Evolutionary conservation across 1,139 yeast genomes (phyloP).

Genomic region (Magnusiomyces clavatus): DNA sequence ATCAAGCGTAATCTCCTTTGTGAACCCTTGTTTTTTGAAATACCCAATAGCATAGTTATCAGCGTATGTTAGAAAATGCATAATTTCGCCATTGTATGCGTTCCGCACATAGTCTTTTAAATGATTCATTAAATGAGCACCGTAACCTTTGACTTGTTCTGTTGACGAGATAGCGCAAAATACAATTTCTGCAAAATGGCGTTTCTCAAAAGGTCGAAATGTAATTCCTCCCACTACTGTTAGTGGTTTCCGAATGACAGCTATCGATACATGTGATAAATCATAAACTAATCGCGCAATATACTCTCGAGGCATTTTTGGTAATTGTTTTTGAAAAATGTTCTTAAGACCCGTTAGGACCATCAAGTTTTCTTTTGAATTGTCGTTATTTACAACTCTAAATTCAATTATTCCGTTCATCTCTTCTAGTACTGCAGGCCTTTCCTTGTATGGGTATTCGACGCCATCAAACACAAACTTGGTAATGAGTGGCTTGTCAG

Average conservation of each 20-base stretch:
- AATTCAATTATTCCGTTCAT: conserved; percentile 87
- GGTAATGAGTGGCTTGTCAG: conserved; percentile 32
- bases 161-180: conserved; percentile 96
- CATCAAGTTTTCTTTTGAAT: conserved; percentile 77
- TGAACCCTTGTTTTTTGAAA: conserved; percentile 95
- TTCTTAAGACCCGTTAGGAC: conserved; percentile 91
- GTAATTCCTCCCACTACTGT: conserved; percentile 98
- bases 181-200: conserved; percentile 95
- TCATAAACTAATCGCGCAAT: conserved; percentile 92
- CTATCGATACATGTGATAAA: conserved; percentile 88
- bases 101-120: conserved; percentile 81
- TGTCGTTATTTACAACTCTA: conserved; percentile 92
- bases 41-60: conserved; percentile 98
- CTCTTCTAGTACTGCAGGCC: conserved; percentile 92
- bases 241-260: conserved; percentile 85
- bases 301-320: conserved; percentile 97
- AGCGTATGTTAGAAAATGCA: conserved; percentile 89
- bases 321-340: conserved; percentile 93
- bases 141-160: conserved; percentile 96
- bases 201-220: conserved; percentile 81
- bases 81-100: conserved; percentile 68
- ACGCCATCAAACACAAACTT: conserved; percentile 64
- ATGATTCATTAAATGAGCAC: conserved; percentile 98
- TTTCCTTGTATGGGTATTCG: conserved; percentile 77
- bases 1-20: conserved; percentile 84